phyloP scores from a whole-genome alignment of 306 rosid genomes.

The Cotoneaster glaucophyllus region DNA sequence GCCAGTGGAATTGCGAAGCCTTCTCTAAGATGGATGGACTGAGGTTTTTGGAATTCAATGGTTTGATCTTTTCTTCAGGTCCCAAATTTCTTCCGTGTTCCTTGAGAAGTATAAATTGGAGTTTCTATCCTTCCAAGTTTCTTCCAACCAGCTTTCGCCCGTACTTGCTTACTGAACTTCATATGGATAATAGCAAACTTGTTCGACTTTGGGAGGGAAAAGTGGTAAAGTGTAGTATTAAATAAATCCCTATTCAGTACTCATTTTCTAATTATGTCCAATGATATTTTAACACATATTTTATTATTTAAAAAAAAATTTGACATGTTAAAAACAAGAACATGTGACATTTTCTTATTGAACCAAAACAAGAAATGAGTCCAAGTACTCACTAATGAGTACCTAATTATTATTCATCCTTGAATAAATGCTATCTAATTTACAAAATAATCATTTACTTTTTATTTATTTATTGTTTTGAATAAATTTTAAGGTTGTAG shows the following conservation, averaged over 20 bases:
- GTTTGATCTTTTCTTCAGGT: background rate
- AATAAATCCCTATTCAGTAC: too few species aligned
- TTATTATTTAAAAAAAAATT: too few species aligned
- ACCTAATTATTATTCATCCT: too few species aligned
- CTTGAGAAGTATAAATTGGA: constrained; percentile 5
- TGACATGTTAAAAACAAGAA: too few species aligned
- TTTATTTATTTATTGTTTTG: background rate
- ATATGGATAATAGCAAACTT: background rate
- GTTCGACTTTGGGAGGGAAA: constrained; percentile 3
- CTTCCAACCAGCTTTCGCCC: background rate
- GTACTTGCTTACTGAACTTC: background rate
- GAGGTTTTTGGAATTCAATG: background rate
- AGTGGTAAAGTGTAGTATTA: background rate
- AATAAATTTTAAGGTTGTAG: background rate
- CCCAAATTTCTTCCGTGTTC: constrained; percentile 3
- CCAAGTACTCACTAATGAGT: too few species aligned
- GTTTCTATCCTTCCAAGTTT: background rate
- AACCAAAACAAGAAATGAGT: too few species aligned
- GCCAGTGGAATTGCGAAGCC: background rate
- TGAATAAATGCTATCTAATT: too few species aligned
- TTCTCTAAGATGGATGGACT: constrained; percentile 15
- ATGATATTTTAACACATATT: too few species aligned
- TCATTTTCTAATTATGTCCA: too few species aligned
- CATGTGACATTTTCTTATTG: too few species aligned
- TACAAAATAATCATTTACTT: too few species aligned